Percentiles rank a stretch among this genome's conserved stretches.
Conservation (phyloP, 192 early-diverging fungal species). For the Backusella sp. region DNA sequence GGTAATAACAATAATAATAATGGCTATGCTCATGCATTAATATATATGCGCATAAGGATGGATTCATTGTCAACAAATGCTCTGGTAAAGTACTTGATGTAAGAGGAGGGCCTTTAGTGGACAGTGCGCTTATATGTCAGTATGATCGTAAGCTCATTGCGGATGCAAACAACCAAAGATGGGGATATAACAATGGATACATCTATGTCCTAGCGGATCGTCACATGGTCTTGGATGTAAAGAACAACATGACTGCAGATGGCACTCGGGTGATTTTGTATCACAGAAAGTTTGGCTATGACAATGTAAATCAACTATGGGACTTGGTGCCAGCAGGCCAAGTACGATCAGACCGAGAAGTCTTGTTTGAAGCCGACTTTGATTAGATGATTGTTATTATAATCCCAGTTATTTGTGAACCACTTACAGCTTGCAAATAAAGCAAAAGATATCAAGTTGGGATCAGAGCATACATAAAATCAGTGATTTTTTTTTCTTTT, state of each 20-base stretch:
- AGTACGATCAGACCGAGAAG: constrained; percentile 24
- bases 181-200: constrained; percentile 28
- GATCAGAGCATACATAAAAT: no score
- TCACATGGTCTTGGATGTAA: constrained; percentile 29
- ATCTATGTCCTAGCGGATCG: constrained; percentile 24
- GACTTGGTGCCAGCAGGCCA: constrained; percentile 35
- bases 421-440: no score
- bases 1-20: background rate
- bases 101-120: constrained; percentile 26
- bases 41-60: background rate
- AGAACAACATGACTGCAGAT: constrained; percentile 2
- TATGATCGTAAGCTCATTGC: constrained; percentile 28
- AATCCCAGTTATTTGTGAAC: no score
- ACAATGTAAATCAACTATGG: constrained; percentile 33
- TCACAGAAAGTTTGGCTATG: constrained; percentile 23
- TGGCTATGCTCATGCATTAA: background rate
- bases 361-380: constrained; percentile 38
- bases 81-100: constrained; percentile 31
- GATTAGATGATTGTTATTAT: background rate
- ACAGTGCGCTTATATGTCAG: constrained; percentile 20
- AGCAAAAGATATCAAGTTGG: no score
- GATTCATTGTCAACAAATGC: constrained; percentile 28
- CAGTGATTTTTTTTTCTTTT: no score
- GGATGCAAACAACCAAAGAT: constrained; percentile 31
- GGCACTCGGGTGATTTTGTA: constrained; percentile 26